Base-by-base conservation (phyloP, 176 grass and related monocot genomes). In the Neostapfia colusana region DNA sequence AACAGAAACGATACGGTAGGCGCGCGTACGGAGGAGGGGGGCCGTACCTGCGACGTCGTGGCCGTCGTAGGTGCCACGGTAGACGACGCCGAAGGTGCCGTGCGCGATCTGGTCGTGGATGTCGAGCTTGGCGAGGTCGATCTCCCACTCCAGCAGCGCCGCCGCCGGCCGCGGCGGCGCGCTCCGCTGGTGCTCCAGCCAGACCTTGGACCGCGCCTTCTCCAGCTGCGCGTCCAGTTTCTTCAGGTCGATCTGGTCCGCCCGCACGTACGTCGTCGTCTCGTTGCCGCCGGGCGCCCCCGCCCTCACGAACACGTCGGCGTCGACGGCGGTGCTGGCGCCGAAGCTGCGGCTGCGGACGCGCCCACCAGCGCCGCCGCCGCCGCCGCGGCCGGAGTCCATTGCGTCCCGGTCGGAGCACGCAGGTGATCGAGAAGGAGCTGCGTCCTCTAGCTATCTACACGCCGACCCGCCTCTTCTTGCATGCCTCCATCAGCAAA, bases 1-100 rank as follows among this genome's bases (percentile, higher is more conserved):
- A 41, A 8, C 0, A 7, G 3, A 1, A 3, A 66, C 5, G 1
- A 6, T 24, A 50, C 48, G 49, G 1, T 4, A 20, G 15, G 43
- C 15, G 8, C 10, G 42, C 13, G n/a, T n/a, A n/a, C 13, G 3
- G 14, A 2, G 11, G 3, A 1, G 14, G 16, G 1, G 10, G 45
- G 16, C 16, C 50, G 59, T 77, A 97, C 95, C 89, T 62, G 95
- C 95, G 38, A 98, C 91, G 46, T 93, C 95, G 46, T 67, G 74
- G 56, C 79, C 84, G 64, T 92, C 85, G 38, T 98, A 98, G 43
- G 71, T 84, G 76, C 91, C 95, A 13, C 95, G 95, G 63, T 89
- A 94, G 69, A 98, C 91, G 10, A 88, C 88, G 41, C 95, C 95
- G 56, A 93, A 98, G 10, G 91, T 93, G 67, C 95, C 95, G 21